Conservation (phyloP, 768 basidiomycete genomes). For the Mycena chlorophos region DNA sequence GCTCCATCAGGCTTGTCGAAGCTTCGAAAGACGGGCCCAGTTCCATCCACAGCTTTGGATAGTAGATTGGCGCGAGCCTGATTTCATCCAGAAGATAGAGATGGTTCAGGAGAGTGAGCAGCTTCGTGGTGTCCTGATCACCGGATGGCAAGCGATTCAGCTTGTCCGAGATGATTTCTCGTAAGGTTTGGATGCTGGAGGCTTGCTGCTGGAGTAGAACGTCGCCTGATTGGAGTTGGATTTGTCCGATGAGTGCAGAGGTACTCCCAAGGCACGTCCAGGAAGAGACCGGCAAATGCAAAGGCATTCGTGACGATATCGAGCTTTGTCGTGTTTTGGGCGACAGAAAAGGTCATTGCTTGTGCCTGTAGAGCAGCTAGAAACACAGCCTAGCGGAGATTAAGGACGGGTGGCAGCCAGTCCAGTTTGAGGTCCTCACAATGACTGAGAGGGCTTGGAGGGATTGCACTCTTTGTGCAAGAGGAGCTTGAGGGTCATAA, state of each 20-base stretch:
- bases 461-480: too few relatives aligned
- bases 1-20: constrained; percentile 1
- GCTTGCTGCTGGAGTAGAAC: constrained; percentile 3
- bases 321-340: neutral
- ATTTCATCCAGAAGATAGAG: neutral
- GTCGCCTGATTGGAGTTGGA: constrained; percentile 10
- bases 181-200: neutral
- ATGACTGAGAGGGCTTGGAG: too few relatives aligned
- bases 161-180: neutral
- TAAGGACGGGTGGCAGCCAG: too few relatives aligned
- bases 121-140: neutral
- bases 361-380: constrained; percentile 16
- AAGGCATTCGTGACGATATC: constrained; percentile 8
- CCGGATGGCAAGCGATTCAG: neutral
- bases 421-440: too few relatives aligned
- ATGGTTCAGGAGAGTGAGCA: neutral
- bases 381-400: constrained; percentile 18
- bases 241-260: neutral
- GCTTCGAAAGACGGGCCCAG: neutral
- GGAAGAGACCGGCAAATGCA: constrained; percentile 12
- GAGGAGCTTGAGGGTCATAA: too few relatives aligned
- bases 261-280: constrained; percentile 12
- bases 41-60: constrained; percentile 2
- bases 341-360: neutral
- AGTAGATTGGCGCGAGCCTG: constrained; percentile 1